Base-by-base conservation (phyloP, 1,139 yeast genomes). In the Pichiaceae sp. region DNA sequence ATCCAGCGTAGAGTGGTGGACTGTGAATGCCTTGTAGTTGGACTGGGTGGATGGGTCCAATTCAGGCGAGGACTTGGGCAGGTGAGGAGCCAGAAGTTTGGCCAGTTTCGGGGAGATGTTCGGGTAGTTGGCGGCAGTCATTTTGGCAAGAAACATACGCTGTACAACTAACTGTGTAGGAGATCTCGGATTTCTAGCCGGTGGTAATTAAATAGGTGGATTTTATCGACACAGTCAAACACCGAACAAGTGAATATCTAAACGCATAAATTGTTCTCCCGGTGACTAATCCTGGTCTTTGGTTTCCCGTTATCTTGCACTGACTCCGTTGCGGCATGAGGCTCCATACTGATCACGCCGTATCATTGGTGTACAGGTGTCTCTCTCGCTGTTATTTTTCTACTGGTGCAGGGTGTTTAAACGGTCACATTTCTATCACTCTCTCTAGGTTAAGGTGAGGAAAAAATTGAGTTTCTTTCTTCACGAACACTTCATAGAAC, bases 31-130 rank as follows among this genome's bases (percentile, higher is more conserved):
- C 25, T 50, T 50, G 59, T 84, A 86, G 57, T 81, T 83, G 36
- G 95, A 85, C 20, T 71, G 62, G 4, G 95, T 83, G 15, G 91
- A 79, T 18, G 83, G 80, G 57, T 85, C 95, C 9, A 52, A 42
- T 48, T 78, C 85, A 1, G 86, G 82, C 2, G 75, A 67, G 8
- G 25, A 18, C 3, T 45, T 44, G 1, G 82, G 82, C 26, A 63
- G 53, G 41, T 56, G 57, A n/a, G 54, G 40, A 2, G 37, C 38
- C 27, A 57, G 20, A 8, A 57, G 42, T 11, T 45, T 34, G n/a
- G 44, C 35, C 15, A 55, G 29, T 18, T 50, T 46, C 2, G 49
- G 35, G 3, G 57, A 52, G 9, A 53, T 33, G 29, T 55, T 40
- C 1, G 56, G 55, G 26, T 53, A 53, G 4, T 31, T 26, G n/a